Conservation (phyloP, 1,284 basidiomycete genomes). For the Boletus mariae region DNA sequence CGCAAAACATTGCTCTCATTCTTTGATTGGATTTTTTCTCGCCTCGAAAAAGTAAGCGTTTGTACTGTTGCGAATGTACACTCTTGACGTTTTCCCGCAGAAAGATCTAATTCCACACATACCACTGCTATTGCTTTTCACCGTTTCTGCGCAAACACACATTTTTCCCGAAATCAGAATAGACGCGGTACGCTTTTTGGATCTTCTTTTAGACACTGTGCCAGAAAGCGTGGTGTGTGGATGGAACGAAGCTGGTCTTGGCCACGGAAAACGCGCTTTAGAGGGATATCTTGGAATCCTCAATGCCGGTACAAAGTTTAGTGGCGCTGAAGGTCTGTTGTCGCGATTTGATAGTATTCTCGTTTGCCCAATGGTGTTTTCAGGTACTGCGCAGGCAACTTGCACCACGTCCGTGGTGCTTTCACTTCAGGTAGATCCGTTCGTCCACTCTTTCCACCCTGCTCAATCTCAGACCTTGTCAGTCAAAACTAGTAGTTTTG, state of each 20-base stretch:
- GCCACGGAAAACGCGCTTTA: constrained; percentile 61
- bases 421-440: constrained; percentile 52
- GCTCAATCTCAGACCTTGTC: constrained; percentile 6
- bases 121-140: constrained; percentile 75
- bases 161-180: constrained; percentile 93
- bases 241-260: constrained; percentile 52
- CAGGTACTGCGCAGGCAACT: constrained; percentile 51
- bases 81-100: constrained; percentile 36
- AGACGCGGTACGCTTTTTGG: constrained; percentile 82
- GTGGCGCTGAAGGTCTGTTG: constrained; percentile 50
- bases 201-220: constrained; percentile 72
- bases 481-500: constrained; percentile 64
- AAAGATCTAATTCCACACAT: constrained; percentile 69
- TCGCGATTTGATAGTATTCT: background rate
- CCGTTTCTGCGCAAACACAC: constrained; percentile 88
- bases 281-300: constrained; percentile 76
- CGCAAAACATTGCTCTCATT: constrained; percentile 59
- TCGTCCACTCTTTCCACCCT: constrained; percentile 3
- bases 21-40: constrained; percentile 70
- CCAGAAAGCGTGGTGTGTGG: constrained; percentile 67
- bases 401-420: constrained; percentile 63
- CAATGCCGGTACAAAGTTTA: constrained; percentile 60
- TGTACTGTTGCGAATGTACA: background rate
- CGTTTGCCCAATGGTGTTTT: background rate
- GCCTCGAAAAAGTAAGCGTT: constrained; percentile 54